Evolutionary conservation across 805 yeast species (phyloP), one percentile per base, ranked within the genome.

Genomic region (Yamadazyma endophytica): DNA sequence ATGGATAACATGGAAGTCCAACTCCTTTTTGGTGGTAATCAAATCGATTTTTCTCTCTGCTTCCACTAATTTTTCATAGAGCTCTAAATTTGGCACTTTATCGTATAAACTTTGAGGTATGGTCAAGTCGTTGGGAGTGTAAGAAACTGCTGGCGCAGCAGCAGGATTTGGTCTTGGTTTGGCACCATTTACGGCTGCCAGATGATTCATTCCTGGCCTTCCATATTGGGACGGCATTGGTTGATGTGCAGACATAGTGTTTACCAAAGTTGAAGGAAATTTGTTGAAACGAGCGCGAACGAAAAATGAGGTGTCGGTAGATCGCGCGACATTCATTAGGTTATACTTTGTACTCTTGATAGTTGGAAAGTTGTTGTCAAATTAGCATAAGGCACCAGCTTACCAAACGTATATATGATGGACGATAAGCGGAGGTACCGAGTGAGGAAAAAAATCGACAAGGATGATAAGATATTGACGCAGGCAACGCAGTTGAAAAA

Each of bases 31-130:
- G 26, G 89, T 78, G 22, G 86, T 77, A 42, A 84, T 70, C 35
- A 90, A 74, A 55, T 92, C 97, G 27, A 90, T 59, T 40, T 77
- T 72, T 39, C 77, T 73, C 55, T 92, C 98, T n/a, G 89, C 86
- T 6, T 82, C 87, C 42, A 74, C 72, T 27, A 90, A 65, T 32
- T 77, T 70, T 47, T 82, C 75, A 56, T 84, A 85, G 35, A 78
- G 63, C 13, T 71, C 76, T n/a, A 86, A 78, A 47, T 86, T 85
- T 5, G 90, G 87, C 6, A 84, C 52, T 33, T 58, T 56, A 24
- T 53, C 54, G 43, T 63, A 62, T 26, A 66, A 50, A 13, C 40
- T 43, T 1, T 56, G 44, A 3, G 72, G 70, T 17, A 66, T 63
- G 9, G 51, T 45, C 18, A 59, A 56, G 23, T 65, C 71, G 4